These are phyloP conservation scores for Hymenoscyphus occultus DNA, from an alignment of 2,329 filamentous ascomycete genomes.

Conservation along the genomic window DNA sequence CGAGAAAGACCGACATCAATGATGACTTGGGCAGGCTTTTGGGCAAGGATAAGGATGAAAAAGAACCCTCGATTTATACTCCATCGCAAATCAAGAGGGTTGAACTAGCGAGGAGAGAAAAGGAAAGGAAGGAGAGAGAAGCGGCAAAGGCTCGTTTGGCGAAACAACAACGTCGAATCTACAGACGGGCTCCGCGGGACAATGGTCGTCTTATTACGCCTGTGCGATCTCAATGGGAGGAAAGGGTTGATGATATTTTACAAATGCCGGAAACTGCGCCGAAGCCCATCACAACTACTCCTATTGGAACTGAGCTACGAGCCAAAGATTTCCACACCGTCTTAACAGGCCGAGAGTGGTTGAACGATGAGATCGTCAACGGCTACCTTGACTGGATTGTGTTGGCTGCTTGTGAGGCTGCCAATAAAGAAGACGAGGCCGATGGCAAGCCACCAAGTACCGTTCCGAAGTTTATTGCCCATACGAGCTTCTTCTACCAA, in stretches of 20 bases:
- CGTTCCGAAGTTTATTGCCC: conserved; percentile 58
- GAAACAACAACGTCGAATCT: conserved; percentile 29
- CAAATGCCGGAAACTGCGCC: conserved; percentile 16
- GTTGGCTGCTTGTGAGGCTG: conserved; percentile 55
- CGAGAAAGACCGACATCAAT: not conserved
- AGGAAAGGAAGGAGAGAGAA: conserved; percentile 19
- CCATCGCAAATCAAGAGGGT: not conserved
- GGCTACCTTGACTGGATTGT: conserved; percentile 61
- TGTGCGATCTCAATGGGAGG: conserved; percentile 41
- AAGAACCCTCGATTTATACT: not conserved
- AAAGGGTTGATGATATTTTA: conserved; percentile 35
- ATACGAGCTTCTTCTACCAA: conserved; percentile 66
- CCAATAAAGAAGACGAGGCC: conserved; percentile 39
- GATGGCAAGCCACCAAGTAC: conserved; percentile 39
- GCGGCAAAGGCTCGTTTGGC: conserved; percentile 20
- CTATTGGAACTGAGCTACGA: conserved; percentile 50
- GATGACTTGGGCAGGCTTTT: conserved; percentile 4
- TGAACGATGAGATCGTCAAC: conserved; percentile 77
- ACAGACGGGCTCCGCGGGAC: conserved; percentile 26
- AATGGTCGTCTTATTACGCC: conserved; percentile 25
- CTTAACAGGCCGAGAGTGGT: conserved; percentile 57
- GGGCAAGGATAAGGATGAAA: not conserved
- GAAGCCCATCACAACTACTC: conserved; percentile 43
- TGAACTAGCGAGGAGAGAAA: not conserved
- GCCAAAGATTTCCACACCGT: conserved; percentile 63